Conservation (phyloP, 2,329 filamentous ascomycete species). For the Trichoderma atroviride region DNA sequence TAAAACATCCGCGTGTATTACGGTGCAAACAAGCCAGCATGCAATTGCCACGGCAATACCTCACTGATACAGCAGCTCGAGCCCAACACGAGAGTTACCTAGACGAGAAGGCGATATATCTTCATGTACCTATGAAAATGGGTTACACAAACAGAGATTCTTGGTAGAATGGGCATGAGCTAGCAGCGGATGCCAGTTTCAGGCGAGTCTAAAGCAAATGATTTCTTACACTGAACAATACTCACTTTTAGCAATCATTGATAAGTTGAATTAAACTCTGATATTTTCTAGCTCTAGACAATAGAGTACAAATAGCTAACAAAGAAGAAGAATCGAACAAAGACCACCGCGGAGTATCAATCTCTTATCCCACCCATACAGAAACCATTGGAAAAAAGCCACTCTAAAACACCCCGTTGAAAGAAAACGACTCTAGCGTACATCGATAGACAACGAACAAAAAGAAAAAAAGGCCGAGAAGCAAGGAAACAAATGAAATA, state of each 20-base stretch:
- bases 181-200: too few relatives aligned
- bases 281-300: neutral
- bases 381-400: neutral
- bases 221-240: neutral
- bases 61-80: neutral
- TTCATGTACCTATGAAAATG: neutral
- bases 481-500: neutral
- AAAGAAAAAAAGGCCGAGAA: neutral
- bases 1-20: conserved; percentile 6
- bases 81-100: neutral
- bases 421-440: neutral
- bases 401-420: neutral
- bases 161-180: neutral
- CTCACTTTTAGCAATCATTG: too few relatives aligned
- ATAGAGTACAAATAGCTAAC: neutral
- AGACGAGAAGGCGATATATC: neutral
- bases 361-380: neutral
- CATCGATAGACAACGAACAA: neutral
- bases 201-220: too few relatives aligned
- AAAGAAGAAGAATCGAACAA: neutral
- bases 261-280: too few relatives aligned
- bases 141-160: neutral
- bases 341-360: neutral
- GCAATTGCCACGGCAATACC: neutral
- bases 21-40: neutral